Base-by-base conservation (phyloP, 2,329 filamentous ascomycete genomes). In the Thelonectria discophora region DNA sequence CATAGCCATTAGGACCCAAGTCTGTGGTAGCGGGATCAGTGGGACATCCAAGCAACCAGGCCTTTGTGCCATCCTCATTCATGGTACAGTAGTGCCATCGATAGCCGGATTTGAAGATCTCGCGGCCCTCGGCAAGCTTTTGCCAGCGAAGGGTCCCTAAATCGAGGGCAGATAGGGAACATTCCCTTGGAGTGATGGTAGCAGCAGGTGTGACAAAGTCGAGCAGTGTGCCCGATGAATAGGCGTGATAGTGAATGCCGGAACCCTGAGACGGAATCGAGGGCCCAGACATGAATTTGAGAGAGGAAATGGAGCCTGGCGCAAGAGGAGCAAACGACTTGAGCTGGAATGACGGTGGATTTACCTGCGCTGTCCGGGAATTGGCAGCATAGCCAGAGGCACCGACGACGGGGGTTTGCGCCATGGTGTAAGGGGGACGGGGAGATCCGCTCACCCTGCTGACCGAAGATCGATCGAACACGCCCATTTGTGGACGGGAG, bases 51-150 rank as follows among this genome's bases (percentile, higher is more conserved):
- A 99, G 84, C 21, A 99, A 82, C 94, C 95, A 99, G 8, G 93
- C 95, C 74, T 97, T 97, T 7, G 95, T 97, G 6, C 94, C 94
- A 70, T 97, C 92, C 63, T 95, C 90, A 74, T 97, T 96, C 78
- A 97, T 91, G 3, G 93, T 97, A 76, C 95, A 98, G 75, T 99
- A 99, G 76, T 98, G 94, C 95, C 95, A 99, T 62, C 94, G 88
- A 76, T 95, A 98, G n/a, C 91, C 92, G 0, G 88, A 82, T 69
- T 91, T 91, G 79, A 97, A 99, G 34, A 99, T 90, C 74, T 99
- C 95, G 51, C 92, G 90, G 3, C 95, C 95, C 72, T 97, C 94
- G 1, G 94, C 95, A 17, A 99, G 83, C 74, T 94, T 96, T 76
- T 97, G 93, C 95, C 95, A 99, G 49, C 94, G 89, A 51, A 98